Conservation (phyloP, 2,329 filamentous ascomycete genomes). For the Fusarium lyarnte region DNA sequence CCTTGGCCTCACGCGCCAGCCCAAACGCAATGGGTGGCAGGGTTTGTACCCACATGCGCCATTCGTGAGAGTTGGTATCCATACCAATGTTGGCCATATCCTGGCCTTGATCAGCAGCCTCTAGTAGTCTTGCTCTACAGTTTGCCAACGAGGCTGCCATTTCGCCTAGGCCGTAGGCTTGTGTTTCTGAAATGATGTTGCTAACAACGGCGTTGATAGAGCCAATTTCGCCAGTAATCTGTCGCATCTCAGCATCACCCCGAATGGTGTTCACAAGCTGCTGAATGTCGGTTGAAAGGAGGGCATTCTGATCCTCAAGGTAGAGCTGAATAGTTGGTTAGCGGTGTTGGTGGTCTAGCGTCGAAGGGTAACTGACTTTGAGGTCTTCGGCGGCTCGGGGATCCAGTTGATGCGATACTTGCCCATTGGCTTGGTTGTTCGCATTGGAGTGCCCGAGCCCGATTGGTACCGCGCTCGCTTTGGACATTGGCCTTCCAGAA, state of each 20-base stretch:
- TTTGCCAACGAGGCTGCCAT: slow-evolving; percentile 66
- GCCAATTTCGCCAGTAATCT: slow-evolving; percentile 75
- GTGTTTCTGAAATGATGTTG: slow-evolving; percentile 74
- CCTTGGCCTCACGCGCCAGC: slow-evolving; percentile 84
- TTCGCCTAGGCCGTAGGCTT: slow-evolving; percentile 62
- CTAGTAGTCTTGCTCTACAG: slow-evolving; percentile 72
- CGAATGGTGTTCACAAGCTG: slow-evolving; percentile 80
- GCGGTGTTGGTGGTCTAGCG: not conserved
- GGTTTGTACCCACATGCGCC: slow-evolving; percentile 73
- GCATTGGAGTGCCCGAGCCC: slow-evolving; percentile 50
- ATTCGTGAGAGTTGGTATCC: slow-evolving; percentile 61
- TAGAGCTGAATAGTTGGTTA: slow-evolving; percentile 65
- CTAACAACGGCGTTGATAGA: slow-evolving; percentile 77
- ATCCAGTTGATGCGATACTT: slow-evolving; percentile 51
- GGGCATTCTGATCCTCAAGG: slow-evolving; percentile 83
- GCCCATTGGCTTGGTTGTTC: slow-evolving; percentile 53
- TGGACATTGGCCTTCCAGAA: slow-evolving; percentile 42
- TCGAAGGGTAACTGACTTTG: slow-evolving; percentile 48
- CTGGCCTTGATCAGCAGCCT: slow-evolving; percentile 69
- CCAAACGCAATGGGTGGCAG: slow-evolving; percentile 88
- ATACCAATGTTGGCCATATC: slow-evolving; percentile 64
- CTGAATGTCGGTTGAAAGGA: slow-evolving; percentile 82
- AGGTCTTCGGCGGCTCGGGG: slow-evolving; percentile 59
- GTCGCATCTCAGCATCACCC: slow-evolving; percentile 68
- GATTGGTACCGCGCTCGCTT: slow-evolving; percentile 48